Base-by-base conservation (phyloP, 306 rosid species). In the Cicer yamashitae region DNA sequence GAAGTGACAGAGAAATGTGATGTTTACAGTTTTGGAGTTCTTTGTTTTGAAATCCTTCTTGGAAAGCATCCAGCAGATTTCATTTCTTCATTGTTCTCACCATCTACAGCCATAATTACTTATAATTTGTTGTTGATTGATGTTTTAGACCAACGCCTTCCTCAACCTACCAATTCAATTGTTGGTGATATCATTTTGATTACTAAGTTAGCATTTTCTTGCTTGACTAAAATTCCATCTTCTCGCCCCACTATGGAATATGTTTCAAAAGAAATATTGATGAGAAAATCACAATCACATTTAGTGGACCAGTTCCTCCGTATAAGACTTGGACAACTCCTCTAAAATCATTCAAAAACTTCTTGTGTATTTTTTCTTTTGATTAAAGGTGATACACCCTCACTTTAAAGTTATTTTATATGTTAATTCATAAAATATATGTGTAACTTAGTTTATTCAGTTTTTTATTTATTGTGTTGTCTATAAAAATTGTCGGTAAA, bases 51-150 rank as follows among this genome's bases (percentile, higher is more conserved):
- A 68, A 74, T 80, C 64, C 40, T 80, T 2, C 8, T 59, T 30
- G 80, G 84, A n/a, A 74, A 47, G 30, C 84, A 81, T 74, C 80
- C 76, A 15, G 67, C 51, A 7, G 80, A 81, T 67, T 51, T 67
- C 30, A 15, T 67, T 2, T 65, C 74, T n/a, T 56, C 79, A 1
- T 47, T 74, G 51, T 38, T 58, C 11, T 80, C 66, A 20, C 6
- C 71, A 64, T 62, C 72, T 20, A 70, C 77, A 40, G 73, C 73
- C 51, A 5, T 12, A 22, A 14, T 62, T 15, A 62, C 73, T 40
- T 52, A 78, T 17, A 48, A 63, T 17, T 43, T 79, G 74, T 2
- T 22, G 14, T 47, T 79, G 37, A n/a, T 34, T 15, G 82, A 71
- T 52, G 41, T 79, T 1, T 10, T 79, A 30, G 83, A 73, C 40